phyloP scores from a whole-genome alignment of 1,139 yeast genomes.

The Arxiozyma slooffiae region DNA sequence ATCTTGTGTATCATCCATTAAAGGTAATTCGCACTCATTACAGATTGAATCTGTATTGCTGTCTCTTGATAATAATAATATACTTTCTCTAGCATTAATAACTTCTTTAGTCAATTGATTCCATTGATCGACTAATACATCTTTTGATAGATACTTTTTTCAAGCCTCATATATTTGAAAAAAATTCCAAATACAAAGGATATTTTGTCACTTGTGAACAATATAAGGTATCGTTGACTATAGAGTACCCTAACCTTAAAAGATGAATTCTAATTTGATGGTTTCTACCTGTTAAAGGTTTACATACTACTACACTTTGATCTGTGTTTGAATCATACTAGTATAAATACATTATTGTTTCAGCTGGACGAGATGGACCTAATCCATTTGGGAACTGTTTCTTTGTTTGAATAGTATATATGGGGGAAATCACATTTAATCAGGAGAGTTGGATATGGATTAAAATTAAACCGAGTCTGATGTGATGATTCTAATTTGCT shows the following conservation, averaged over 20 bases:
- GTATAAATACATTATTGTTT: conserved; percentile 35
- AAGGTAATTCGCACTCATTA: conserved; percentile 37
- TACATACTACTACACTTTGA: conserved; percentile 52
- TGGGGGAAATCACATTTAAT: conserved; percentile 37
- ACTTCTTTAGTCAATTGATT: conserved; percentile 22
- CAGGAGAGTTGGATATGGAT: not conserved
- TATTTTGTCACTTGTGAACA: conserved; percentile 27
- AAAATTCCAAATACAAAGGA: conserved; percentile 20
- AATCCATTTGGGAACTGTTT: conserved; percentile 28
- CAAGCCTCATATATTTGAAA: conserved; percentile 52
- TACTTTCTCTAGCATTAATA: conserved; percentile 9
- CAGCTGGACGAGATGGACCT: conserved; percentile 32
- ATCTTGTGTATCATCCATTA: conserved; percentile 37
- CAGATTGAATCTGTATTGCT: conserved; percentile 36
- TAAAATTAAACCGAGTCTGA: not conserved
- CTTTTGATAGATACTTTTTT: conserved; percentile 55
- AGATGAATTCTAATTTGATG: conserved; percentile 74
- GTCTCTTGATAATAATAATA: conserved; percentile 1
- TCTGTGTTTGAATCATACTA: conserved; percentile 30
- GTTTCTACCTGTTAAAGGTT: conserved; percentile 64
- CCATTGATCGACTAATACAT: conserved; percentile 22
- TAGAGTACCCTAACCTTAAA: conserved; percentile 56
- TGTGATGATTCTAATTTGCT: too few relatives aligned
- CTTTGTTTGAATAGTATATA: conserved; percentile 66
- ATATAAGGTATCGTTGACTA: conserved; percentile 58